Conservation (phyloP, 768 basidiomycete genomes). For the Tremella fuciformis region DNA sequence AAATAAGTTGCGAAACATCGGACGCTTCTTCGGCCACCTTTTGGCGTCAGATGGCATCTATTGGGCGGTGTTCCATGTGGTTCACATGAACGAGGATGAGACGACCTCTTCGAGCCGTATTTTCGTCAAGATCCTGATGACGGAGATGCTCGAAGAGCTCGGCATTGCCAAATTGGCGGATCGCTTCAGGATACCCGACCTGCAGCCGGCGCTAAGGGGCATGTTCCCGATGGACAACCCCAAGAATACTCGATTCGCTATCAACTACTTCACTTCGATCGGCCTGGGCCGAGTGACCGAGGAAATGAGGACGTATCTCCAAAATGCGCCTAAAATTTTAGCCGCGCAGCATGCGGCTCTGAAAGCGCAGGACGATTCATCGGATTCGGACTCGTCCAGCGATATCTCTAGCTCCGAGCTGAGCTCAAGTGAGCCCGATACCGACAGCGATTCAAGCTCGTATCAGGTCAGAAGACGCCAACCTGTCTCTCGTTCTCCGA, state of each 20-base stretch:
- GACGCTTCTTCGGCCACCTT: constrained; percentile 92
- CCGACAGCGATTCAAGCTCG: constrained; percentile 26
- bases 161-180: constrained; percentile 82
- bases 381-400: constrained; percentile 33
- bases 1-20: constrained; percentile 94
- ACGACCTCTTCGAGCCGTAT: constrained; percentile 95
- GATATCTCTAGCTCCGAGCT: constrained; percentile 48
- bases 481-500: constrained; percentile 21
- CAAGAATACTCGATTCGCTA: constrained; percentile 84
- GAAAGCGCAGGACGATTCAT: constrained; percentile 61
- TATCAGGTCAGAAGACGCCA: constrained; percentile 19
- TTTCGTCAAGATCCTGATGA: constrained; percentile 94
- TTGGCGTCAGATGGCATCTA: constrained; percentile 80
- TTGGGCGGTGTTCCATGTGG: constrained; percentile 76
- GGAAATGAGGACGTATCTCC: constrained; percentile 93
- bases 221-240: constrained; percentile 98
- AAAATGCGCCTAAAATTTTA: constrained; percentile 93
- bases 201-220: constrained; percentile 65
- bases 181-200: constrained; percentile 82
- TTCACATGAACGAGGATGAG: constrained; percentile 96
- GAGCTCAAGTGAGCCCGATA: constrained; percentile 42
- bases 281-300: constrained; percentile 87
- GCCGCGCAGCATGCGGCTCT: constrained; percentile 87
- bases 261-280: constrained; percentile 97
- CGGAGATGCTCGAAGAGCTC: constrained; percentile 91